Evolutionary conservation across 1,139 yeast species (phyloP).

Genomic region (Protomyces gravidus): DNA sequence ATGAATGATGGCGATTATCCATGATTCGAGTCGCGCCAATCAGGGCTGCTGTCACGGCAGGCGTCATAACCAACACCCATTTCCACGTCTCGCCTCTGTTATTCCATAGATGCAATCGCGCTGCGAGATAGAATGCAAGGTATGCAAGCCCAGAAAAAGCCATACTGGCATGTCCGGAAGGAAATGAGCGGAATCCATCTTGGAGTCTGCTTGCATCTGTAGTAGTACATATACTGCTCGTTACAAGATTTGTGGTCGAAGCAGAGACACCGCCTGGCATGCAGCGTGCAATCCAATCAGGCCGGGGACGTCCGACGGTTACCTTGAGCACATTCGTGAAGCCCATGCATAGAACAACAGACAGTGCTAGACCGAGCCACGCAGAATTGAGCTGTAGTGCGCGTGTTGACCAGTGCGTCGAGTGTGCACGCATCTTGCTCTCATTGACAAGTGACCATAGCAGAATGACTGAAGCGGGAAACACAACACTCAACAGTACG

Average conservation of each 20-base stretch:
- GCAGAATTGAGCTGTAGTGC: conserved; percentile 46
- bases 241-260: conserved; percentile 19
- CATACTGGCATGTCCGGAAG: conserved; percentile 62
- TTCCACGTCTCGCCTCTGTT: conserved; percentile 56
- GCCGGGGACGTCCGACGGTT: conserved; percentile 70
- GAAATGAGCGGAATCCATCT: conserved; percentile 76
- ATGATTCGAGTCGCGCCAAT: conserved; percentile 70
- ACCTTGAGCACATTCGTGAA: conserved; percentile 65
- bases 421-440: conserved; percentile 28
- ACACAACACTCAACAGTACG: conserved; percentile 43
- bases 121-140: conserved; percentile 59
- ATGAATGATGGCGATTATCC: conserved; percentile 29
- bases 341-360: conserved; percentile 50
- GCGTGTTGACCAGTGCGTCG: conserved; percentile 32
- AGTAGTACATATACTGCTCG: conserved; percentile 43
- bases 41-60: conserved; percentile 55
- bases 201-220: conserved; percentile 43
- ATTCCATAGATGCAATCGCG: conserved; percentile 52
- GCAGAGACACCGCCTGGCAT: conserved; percentile 42
- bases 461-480: conserved; percentile 46
- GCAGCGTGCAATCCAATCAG: conserved; percentile 73
- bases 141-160: conserved; percentile 53
- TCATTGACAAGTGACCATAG: conserved; percentile 41
- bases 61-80: conserved; percentile 44
- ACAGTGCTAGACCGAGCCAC: conserved; percentile 51